Evolutionary conservation across 257 asterid genomes (phyloP), one percentile per base, ranked within the genome.

Genomic region (Perilla frutescens): DNA sequence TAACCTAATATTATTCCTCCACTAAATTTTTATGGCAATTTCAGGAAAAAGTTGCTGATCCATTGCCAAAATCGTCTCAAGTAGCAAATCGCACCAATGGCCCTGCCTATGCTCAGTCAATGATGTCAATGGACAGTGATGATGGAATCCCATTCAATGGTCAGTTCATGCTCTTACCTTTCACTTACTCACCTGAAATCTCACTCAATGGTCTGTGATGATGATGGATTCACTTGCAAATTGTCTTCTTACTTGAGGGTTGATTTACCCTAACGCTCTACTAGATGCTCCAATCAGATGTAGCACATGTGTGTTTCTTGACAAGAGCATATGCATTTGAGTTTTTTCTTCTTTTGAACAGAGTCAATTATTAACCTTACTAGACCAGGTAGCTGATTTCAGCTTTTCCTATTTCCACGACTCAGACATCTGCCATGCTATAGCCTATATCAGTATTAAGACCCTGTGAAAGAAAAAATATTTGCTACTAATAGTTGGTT

Each of bases 111-210:
- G 90, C 86, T 75, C 94, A 86, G 76, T 71, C 97, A 56, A 73
- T 83, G 81, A 74, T 81, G 78, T 78, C 96, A 49, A 77, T 83
- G 83, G 98, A 92, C 63, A 84, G 81, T 70, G 97, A 92, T 81
- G 98, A 89, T 78, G 98, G 95, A 74, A 88, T 95, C 79, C 81
- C 98, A 51, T 90, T 68, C 80, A 81, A 85, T 79, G 97, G 99
- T 95, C 81, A 85, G 83, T 81, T 34, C 58, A 48, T 15, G 45
- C 57, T 65, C 68, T 53, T 8, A 44, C 44, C 10, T 70, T 51
- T 36, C 41, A 40, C 31, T 70, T 59, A 56, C 57, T 62, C 40
- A 11, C 48, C 36, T 62, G 34, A 12, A 62, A 34, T 95, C 79
- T 80, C 98, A 51, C 89, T 68, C 80, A 81, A 84, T 79, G 97